These are phyloP conservation scores for Mercurialis annua DNA, from an alignment of 345 rosid species.

Conservation along the genomic window DNA sequence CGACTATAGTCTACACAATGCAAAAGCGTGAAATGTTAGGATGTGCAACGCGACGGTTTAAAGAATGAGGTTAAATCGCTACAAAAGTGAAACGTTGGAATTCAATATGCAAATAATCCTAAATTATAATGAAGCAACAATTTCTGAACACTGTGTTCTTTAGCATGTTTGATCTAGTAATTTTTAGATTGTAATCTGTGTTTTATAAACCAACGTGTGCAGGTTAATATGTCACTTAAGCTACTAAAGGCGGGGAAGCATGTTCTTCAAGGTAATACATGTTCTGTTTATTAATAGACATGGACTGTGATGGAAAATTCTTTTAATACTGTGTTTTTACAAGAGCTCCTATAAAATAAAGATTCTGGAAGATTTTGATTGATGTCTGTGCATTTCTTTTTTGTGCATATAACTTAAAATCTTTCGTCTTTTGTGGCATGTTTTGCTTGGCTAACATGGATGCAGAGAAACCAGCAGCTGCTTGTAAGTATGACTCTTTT, in stretches of 20 bases:
- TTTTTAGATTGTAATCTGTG: neutral
- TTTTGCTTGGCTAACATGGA: constrained; percentile 39
- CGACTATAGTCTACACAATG: no score
- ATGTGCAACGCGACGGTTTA: no score
- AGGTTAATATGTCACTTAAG: constrained; percentile 78
- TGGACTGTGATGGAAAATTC: neutral
- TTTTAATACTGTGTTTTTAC: neutral
- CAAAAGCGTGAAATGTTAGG: no score
- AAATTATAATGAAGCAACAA: no score
- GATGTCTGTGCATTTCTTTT: constrained; percentile 5
- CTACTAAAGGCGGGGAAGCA: constrained; percentile 89
- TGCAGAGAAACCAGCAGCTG: constrained; percentile 96
- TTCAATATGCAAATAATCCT: no score
- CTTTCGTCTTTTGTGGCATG: constrained; percentile 28
- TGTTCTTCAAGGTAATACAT: constrained; percentile 73
- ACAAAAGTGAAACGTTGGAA: no score
- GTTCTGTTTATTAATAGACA: neutral
- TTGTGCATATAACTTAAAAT: constrained; percentile 25
- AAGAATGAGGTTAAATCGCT: no score
- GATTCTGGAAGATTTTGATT: neutral
- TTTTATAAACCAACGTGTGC: constrained; percentile 24
- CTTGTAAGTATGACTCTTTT: constrained; percentile 54
- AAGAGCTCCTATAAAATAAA: neutral
- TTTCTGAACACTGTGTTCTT: neutral
- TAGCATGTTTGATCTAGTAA: neutral